A percentile compares a stretch with the other conserved stretches of the same genome.
These are phyloP conservation scores for Rutstroemia sp. DNA, from an alignment of 2,329 filamentous ascomycete species.

Conservation along the genomic window DNA sequence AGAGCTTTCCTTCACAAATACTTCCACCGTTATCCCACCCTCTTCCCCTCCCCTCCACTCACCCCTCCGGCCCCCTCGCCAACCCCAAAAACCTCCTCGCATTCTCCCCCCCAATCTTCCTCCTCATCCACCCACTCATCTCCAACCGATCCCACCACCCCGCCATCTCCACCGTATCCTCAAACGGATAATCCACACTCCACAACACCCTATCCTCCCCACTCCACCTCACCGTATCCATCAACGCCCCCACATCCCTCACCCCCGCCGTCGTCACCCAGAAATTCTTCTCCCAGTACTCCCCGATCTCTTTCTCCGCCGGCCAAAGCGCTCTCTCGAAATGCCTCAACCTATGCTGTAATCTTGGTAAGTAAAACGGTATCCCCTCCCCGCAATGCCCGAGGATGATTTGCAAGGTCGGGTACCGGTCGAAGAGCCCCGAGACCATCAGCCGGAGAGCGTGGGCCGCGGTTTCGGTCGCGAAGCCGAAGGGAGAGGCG, in stretches of 20 bases:
- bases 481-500: slow-evolving; percentile 42
- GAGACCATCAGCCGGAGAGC: slow-evolving; percentile 18
- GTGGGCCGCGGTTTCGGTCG: slow-evolving; percentile 32
- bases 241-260: slow-evolving; percentile 35
- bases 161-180: slow-evolving; percentile 14
- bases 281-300: slow-evolving; percentile 47
- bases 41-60: not conserved
- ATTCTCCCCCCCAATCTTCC: slow-evolving; percentile 13
- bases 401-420: slow-evolving; percentile 17
- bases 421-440: slow-evolving; percentile 18
- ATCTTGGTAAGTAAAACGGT: slow-evolving; percentile 8
- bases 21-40: not conserved
- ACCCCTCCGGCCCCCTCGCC: too few species aligned
- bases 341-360: slow-evolving; percentile 1
- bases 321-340: not conserved
- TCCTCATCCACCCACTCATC: slow-evolving; percentile 6
- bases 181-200: slow-evolving; percentile 34
- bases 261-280: slow-evolving; percentile 48
- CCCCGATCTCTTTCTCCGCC: not conserved
- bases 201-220: slow-evolving; percentile 41
- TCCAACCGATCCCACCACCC: slow-evolving; percentile 15
- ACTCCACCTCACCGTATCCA: slow-evolving; percentile 35
- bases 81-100: slow-evolving; percentile 3
- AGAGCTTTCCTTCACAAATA: too few species aligned
- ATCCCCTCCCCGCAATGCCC: slow-evolving; percentile 22